Percentiles rank a stretch among this genome's conserved stretches.
Evolutionary conservation across 2,329 filamentous ascomycete genomes (phyloP).

Genomic region (Tolypocladium sp.): DNA sequence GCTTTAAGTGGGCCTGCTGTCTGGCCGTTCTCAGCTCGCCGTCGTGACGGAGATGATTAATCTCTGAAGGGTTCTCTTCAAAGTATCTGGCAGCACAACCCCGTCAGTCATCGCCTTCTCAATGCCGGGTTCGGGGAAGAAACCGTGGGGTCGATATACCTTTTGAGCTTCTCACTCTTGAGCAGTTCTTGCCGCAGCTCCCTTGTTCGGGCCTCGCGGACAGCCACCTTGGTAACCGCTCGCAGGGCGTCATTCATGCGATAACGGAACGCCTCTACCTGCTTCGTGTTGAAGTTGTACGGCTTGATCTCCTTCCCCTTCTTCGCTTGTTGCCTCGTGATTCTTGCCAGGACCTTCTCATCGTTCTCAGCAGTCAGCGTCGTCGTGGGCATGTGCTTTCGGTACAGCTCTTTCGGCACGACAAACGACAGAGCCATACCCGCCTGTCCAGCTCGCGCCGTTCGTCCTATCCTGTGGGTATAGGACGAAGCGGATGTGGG

Average conservation of each 20-base stretch:
- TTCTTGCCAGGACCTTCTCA: constrained; percentile 73
- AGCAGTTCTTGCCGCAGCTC: constrained; percentile 85
- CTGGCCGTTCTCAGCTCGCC: constrained; percentile 75
- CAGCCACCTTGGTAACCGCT: constrained; percentile 79
- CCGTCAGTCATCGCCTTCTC: neutral
- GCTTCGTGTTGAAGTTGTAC: constrained; percentile 90
- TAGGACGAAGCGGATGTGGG: constrained; percentile 84
- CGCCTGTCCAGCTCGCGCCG: constrained; percentile 79
- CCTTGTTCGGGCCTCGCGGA: constrained; percentile 80
- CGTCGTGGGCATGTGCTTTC: constrained; percentile 82
- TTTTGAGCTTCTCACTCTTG: constrained; percentile 87
- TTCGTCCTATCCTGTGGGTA: constrained; percentile 92
- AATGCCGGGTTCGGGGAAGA: no score
- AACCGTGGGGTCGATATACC: constrained; percentile 24
- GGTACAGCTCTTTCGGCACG: constrained; percentile 69
- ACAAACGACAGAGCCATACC: constrained; percentile 97
- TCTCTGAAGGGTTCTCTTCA: constrained; percentile 88
- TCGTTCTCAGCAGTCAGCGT: constrained; percentile 70
- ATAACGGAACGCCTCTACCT: constrained; percentile 90
- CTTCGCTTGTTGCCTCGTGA: constrained; percentile 69
- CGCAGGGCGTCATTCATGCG: constrained; percentile 87
- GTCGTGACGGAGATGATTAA: constrained; percentile 83
- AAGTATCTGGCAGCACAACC: constrained; percentile 51
- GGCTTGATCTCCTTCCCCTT: constrained; percentile 75
- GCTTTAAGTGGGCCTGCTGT: constrained; percentile 82